A percentile compares a stretch with the other conserved stretches of the same genome.
These are phyloP conservation scores for Solanum bulbocastanum DNA, from an alignment of 257 asterid species.

Conservation along the genomic window DNA sequence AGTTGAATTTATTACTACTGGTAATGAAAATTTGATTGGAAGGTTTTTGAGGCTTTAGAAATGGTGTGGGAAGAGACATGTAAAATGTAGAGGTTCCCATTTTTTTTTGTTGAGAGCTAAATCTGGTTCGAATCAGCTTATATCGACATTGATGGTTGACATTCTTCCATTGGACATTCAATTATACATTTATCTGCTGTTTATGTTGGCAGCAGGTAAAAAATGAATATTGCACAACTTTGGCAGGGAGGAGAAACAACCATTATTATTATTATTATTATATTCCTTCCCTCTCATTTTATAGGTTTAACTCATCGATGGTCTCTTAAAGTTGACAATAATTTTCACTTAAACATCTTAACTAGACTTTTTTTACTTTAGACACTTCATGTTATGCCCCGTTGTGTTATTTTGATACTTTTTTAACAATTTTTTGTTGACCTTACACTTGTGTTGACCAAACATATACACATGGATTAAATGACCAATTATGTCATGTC, in stretches of 20 bases:
- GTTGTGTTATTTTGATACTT: too few species aligned
- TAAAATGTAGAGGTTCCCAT: constrained; percentile 41
- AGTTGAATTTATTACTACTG: not conserved
- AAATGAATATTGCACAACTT: not conserved
- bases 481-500: too few species aligned
- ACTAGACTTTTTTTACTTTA: too few species aligned
- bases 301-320: too few species aligned
- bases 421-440: too few species aligned
- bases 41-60: constrained; percentile 13
- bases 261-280: not conserved
- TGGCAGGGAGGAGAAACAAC: not conserved
- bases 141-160: not conserved
- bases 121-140: not conserved
- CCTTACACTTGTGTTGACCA: too few species aligned
- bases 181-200: not conserved
- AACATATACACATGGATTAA: too few species aligned
- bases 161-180: not conserved
- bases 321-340: too few species aligned
- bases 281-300: not conserved
- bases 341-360: too few species aligned
- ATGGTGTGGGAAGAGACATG: constrained; percentile 37
- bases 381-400: too few species aligned
- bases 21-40: not conserved
- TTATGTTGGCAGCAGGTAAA: not conserved
- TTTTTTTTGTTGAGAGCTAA: not conserved